Evolutionary conservation across 129 eudicot genomes (phyloP), one percentile per base, ranked within the genome.

Genomic region (Solidago caesia): DNA sequence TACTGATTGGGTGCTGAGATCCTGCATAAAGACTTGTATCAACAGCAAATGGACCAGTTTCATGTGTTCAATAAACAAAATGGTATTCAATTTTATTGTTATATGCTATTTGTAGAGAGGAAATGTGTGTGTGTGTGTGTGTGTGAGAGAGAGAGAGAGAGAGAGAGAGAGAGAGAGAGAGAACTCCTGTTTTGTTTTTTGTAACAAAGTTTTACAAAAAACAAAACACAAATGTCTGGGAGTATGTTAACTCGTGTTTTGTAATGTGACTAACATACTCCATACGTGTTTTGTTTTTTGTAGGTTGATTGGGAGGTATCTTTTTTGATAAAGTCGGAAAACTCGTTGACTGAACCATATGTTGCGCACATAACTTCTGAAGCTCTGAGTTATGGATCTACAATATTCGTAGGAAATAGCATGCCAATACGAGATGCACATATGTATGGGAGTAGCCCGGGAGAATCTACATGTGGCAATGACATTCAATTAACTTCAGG

Each of bases 371-470:
- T 81, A 45, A 74, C 86, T 77, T 74, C 82, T 25, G 87, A 94
- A 79, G 67, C 82, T 14, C 51, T 94, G 79, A 74, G 76, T 44
- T 79, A 84, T 70, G 87, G 86, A 66, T 86, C 91, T 71, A 84
- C 97, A 44, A 46, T 94, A 59, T 94, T 91, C 75, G 66, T 86
- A 69, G 99, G 99, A 65, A 94, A 94, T 82, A 94, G 99, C 88
- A 94, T 94, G 99, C 84, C 91, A 43, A 82, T 91, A 65, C 97
- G 99, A 64, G 99, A 94, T 73, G 93, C 91, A 64, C 91, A 94
- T 81, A 90, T 85, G 93, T 94, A 88, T 75, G 90, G 84, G 10
- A 78, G 81, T 82, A 80, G 82, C 68, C 58, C 64, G 81, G 85
- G 76, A 72, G 80, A 77, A 63, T 63, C 78, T 64, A 60, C 73